phyloP scores from a whole-genome alignment of 2,329 filamentous ascomycete species.

The Cryphonectria parasitica region DNA sequence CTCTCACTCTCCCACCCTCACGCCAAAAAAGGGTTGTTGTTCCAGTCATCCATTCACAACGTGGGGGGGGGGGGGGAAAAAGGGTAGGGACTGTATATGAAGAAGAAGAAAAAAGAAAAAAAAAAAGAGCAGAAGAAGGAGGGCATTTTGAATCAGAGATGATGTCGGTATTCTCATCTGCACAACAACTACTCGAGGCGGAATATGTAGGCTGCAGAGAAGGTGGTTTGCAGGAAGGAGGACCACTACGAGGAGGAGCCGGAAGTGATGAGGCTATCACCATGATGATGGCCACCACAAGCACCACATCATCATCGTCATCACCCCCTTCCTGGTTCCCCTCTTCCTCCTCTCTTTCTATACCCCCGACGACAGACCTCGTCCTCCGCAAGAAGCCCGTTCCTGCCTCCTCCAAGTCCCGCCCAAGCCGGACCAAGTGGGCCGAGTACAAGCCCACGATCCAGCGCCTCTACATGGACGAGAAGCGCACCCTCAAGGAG shows the following conservation, averaged over 20 bases:
- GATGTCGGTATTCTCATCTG: not conserved
- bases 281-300: not conserved
- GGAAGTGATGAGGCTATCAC: not conserved
- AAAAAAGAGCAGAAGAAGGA: not conserved
- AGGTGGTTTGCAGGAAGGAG: no score
- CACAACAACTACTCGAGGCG: not conserved
- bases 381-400: not conserved
- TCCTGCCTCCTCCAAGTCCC: not conserved
- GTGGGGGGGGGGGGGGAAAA: no score
- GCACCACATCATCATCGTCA: not conserved
- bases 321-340: not conserved
- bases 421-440: conserved; percentile 11
- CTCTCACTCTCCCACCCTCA: not conserved
- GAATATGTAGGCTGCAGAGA: not conserved
- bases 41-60: no score
- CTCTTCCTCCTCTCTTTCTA: not conserved
- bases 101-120: no score
- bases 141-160: not conserved
- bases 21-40: not conserved
- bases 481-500: conserved; percentile 26
- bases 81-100: no score
- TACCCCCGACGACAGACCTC: not conserved
- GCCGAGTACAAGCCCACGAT: conserved; percentile 24
- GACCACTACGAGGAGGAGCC: not conserved
- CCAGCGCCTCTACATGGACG: conserved; percentile 25